A percentile compares a stretch with the other conserved stretches of the same genome.
Conservation (phyloP, 2,329 filamentous ascomycete species). For the Coleophoma eucalyptorum region DNA sequence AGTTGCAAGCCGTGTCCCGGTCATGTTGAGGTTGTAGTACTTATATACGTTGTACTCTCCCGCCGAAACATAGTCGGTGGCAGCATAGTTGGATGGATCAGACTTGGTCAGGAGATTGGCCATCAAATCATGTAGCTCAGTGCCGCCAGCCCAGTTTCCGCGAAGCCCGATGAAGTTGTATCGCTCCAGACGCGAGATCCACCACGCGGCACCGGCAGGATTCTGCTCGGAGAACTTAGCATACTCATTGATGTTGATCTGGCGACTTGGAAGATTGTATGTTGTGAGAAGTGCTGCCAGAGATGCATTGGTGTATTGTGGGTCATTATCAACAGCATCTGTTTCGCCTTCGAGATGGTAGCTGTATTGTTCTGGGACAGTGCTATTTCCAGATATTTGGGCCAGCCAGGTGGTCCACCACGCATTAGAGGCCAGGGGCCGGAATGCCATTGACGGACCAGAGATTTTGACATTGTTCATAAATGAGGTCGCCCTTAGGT, state of each 20-base stretch:
- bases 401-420: constrained; percentile 37
- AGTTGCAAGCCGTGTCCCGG: constrained; percentile 33
- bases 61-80: constrained; percentile 32
- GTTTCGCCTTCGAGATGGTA: constrained; percentile 36
- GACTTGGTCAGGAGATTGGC: constrained; percentile 16
- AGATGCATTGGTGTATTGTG: constrained; percentile 23
- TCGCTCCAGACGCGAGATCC: constrained; percentile 14
- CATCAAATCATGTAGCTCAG: constrained; percentile 15
- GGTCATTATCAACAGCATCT: constrained; percentile 15
- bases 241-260: constrained; percentile 17
- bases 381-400: constrained; percentile 30
- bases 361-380: constrained; percentile 38
- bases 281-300: constrained; percentile 21
- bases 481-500: not conserved
- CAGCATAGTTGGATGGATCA: constrained; percentile 11
- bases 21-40: constrained; percentile 42
- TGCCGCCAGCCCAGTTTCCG: constrained; percentile 12
- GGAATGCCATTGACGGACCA: constrained; percentile 33
- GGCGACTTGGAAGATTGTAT: constrained; percentile 9
- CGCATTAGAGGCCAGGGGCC: constrained; percentile 26
- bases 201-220: constrained; percentile 9
- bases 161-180: constrained; percentile 11
- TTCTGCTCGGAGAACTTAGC: constrained; percentile 8
- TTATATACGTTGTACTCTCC: constrained; percentile 43
- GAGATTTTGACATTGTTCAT: constrained; percentile 21